Evolutionary conservation across 2,329 filamentous ascomycete species (phyloP).

Genomic region (Simplicillium aogashimaense): DNA sequence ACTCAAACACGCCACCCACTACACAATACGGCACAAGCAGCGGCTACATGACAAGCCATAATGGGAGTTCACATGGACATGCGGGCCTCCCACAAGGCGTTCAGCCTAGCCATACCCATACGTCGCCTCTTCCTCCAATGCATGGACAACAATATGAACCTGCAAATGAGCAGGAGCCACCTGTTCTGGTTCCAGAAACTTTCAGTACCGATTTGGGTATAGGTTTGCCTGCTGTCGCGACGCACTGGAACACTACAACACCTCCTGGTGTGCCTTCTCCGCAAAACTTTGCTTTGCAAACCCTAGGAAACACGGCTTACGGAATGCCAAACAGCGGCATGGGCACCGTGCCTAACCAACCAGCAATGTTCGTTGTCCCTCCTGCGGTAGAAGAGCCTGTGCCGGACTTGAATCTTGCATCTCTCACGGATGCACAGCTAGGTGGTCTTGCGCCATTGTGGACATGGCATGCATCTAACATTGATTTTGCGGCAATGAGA

Average conservation of each 20-base stretch:
- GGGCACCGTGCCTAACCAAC: conserved; percentile 2
- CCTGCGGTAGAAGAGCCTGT: conserved; percentile 3
- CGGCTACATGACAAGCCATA: too few relatives aligned
- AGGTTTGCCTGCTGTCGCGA: not conserved
- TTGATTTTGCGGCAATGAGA: conserved; percentile 6
- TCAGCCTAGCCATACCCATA: not conserved
- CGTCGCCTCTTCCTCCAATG: not conserved
- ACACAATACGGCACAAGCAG: too few relatives aligned
- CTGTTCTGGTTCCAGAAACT: not conserved
- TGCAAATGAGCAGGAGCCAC: not conserved
- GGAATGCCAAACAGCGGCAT: conserved; percentile 1
- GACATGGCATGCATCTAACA: conserved; percentile 13
- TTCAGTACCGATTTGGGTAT: not conserved
- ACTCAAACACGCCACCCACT: too few relatives aligned
- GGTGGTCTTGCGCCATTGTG: conserved; percentile 13
- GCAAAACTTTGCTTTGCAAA: not conserved
- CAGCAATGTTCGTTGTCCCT: conserved; percentile 1
- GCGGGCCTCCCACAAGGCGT: too few relatives aligned
- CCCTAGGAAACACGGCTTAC: not conserved
- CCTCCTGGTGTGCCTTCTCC: not conserved
- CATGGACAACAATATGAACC: not conserved
- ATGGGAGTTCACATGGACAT: too few relatives aligned
- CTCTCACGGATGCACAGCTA: conserved; percentile 12
- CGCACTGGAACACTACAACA: not conserved
- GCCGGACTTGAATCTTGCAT: conserved; percentile 10